phyloP scores from a whole-genome alignment of 2,329 filamentous ascomycete genomes.

The Ophiostoma sp. region DNA sequence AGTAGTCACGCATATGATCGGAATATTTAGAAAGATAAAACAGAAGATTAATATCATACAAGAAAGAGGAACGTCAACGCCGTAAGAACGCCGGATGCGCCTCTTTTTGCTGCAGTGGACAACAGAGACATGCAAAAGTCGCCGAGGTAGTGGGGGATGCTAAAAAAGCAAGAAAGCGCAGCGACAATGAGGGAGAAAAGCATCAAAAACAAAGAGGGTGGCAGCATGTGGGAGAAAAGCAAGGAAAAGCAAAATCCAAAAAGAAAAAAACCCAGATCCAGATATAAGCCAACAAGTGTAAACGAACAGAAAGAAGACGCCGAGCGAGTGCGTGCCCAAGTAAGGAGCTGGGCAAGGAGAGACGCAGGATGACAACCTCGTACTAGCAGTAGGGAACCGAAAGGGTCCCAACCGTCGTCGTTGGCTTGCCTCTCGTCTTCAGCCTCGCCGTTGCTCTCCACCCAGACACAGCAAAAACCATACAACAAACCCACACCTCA shows the following conservation, averaged over 20 bases:
- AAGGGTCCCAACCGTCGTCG: background rate
- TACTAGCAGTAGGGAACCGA: background rate
- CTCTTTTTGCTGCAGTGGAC: conserved; percentile 25
- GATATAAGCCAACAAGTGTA: conserved; percentile 23
- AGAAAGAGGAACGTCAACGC: conserved; percentile 21
- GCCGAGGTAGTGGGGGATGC: conserved; percentile 10
- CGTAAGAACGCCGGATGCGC: conserved; percentile 25
- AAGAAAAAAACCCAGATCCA: conserved; percentile 18
- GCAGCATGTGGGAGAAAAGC: conserved; percentile 3
- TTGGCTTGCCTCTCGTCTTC: background rate
- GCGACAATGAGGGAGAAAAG: background rate
- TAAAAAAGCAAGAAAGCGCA: conserved; percentile 5
- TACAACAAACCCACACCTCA: conserved; percentile 15
- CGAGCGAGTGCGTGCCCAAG: background rate
- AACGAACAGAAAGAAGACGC: conserved; percentile 18
- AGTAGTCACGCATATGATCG: background rate
- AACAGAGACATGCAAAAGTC: conserved; percentile 25
- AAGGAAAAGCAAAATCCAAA: background rate
- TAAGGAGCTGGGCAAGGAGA: background rate
- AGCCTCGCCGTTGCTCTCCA: background rate
- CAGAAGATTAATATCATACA: conserved; percentile 19
- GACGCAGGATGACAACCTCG: too few species aligned
- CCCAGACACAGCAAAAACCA: background rate
- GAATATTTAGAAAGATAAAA: background rate
- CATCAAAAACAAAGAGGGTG: conserved; percentile 13